Percentiles rank a stretch among this genome's conserved stretches.
Evolutionary conservation across 1,284 basidiomycete genomes (phyloP).

Genomic region (Hemileia vastatrix): DNA sequence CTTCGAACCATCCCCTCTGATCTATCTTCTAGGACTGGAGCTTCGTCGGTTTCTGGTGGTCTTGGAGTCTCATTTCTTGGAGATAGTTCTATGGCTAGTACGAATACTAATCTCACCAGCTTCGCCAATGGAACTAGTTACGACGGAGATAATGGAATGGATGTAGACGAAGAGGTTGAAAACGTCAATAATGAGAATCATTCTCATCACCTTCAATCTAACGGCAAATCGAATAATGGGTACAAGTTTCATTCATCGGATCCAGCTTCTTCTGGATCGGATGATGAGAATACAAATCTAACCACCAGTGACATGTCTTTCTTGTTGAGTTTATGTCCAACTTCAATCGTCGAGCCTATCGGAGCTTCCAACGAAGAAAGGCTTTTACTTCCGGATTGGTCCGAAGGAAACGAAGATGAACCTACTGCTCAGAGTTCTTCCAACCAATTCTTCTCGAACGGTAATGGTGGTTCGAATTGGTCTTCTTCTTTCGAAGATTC

Average conservation of each 20-base stretch:
- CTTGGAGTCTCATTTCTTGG: slow-evolving; percentile 28
- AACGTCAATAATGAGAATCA: not conserved
- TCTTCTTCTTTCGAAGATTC: slow-evolving; percentile 22
- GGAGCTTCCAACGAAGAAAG: slow-evolving; percentile 39
- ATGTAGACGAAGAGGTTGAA: slow-evolving; percentile 22
- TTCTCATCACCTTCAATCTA: slow-evolving; percentile 14
- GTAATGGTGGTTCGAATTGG: not conserved
- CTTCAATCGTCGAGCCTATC: slow-evolving; percentile 39
- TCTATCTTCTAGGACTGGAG: slow-evolving; percentile 29
- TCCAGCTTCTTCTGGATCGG: not conserved
- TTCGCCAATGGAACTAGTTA: slow-evolving; percentile 27
- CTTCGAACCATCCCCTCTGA: slow-evolving; percentile 28
- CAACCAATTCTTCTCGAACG: slow-evolving; percentile 7
- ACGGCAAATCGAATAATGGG: not conserved
- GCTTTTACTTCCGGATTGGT: slow-evolving; percentile 34
- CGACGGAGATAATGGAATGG: slow-evolving; percentile 25
- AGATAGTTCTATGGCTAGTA: slow-evolving; percentile 33
- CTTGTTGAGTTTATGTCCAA: slow-evolving; percentile 35
- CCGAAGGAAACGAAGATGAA: slow-evolving; percentile 21
- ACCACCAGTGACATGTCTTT: slow-evolving; percentile 36
- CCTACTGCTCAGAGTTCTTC: not conserved
- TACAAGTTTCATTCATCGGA: not conserved
- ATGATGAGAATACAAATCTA: slow-evolving; percentile 25
- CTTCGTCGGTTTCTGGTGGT: slow-evolving; percentile 22
- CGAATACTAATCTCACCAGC: slow-evolving; percentile 33